phyloP scores from a whole-genome alignment of 2,329 filamentous ascomycete species.

The Phaeoacremonium minimum region DNA sequence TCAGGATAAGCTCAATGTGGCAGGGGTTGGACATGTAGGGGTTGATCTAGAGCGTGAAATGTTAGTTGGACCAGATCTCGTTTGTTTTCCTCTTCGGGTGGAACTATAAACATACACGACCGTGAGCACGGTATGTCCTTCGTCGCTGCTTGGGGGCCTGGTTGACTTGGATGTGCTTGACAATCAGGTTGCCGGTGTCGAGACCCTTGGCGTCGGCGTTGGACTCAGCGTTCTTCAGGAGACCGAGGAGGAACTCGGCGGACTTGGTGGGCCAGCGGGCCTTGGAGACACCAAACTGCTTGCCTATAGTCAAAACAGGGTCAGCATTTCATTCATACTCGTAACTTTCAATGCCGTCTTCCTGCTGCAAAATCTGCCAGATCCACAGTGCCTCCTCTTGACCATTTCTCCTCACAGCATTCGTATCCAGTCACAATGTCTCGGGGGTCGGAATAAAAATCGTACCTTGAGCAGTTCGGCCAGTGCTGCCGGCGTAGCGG shows the following conservation, averaged over 20 bases:
- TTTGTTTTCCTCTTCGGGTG: neutral
- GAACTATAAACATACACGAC: constrained; percentile 90
- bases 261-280: constrained; percentile 99
- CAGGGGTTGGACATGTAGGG: constrained; percentile 99
- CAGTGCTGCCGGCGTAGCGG: constrained; percentile 92
- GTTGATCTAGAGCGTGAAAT: constrained; percentile 76
- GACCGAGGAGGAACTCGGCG: constrained; percentile 93
- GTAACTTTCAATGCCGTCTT: neutral
- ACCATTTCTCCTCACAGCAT: too few species aligned
- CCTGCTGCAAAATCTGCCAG: constrained; percentile 2
- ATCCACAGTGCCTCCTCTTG: constrained; percentile 2
- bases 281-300: constrained; percentile 96
- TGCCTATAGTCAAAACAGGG: constrained; percentile 57
- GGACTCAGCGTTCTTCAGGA: constrained; percentile 96
- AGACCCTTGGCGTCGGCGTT: constrained; percentile 97
- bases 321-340: constrained; percentile 11
- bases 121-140: constrained; percentile 99
- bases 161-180: constrained; percentile 99
- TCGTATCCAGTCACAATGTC: too few species aligned
- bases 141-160: constrained; percentile 99
- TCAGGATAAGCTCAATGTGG: constrained; percentile 99
- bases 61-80: constrained; percentile 23
- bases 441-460: constrained; percentile 21
- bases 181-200: constrained; percentile 92
- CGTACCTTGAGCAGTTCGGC: constrained; percentile 97